Conservation (phyloP, 768 basidiomycete species). For the Boletus subparvulus region DNA sequence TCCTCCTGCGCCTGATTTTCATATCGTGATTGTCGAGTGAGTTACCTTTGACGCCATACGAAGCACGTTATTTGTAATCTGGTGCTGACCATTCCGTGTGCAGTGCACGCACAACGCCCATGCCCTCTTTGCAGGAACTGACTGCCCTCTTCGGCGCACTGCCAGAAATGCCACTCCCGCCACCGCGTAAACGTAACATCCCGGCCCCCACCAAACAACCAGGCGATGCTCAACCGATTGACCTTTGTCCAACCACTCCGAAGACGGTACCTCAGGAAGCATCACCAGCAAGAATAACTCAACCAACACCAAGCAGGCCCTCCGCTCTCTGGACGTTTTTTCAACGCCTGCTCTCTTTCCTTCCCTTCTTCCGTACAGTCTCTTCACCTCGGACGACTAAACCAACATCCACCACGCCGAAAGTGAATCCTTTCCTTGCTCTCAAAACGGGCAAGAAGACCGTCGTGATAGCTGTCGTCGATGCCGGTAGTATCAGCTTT, state of each 20-base stretch:
- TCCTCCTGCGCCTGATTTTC: slow-evolving; percentile 81
- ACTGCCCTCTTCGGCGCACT: slow-evolving; percentile 66
- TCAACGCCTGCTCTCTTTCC: slow-evolving; percentile 2
- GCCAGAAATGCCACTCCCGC: slow-evolving; percentile 61
- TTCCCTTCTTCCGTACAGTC: slow-evolving; percentile 1
- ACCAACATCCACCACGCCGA: slow-evolving; percentile 33
- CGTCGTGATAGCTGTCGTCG: slow-evolving; percentile 84
- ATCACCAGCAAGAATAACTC: background rate
- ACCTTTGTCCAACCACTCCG: slow-evolving; percentile 3
- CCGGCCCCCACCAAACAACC: slow-evolving; percentile 1
- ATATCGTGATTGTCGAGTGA: slow-evolving; percentile 83
- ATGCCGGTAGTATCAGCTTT: slow-evolving; percentile 84
- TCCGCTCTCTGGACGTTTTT: background rate
- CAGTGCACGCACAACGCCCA: slow-evolving; percentile 78
- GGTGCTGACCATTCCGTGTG: slow-evolving; percentile 4
- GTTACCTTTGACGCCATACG: slow-evolving; percentile 24
- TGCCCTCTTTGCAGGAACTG: slow-evolving; percentile 82
- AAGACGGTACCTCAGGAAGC: slow-evolving; percentile 3
- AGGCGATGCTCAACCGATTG: background rate
- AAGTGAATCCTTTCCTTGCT: slow-evolving; percentile 71
- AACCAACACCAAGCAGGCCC: background rate
- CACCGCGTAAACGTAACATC: slow-evolving; percentile 44
- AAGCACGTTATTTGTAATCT: background rate
- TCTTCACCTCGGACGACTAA: slow-evolving; percentile 24
- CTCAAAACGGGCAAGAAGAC: slow-evolving; percentile 84